Percentiles rank a stretch among this genome's conserved stretches.
Evolutionary conservation across 148 eudicot species (phyloP).

Genomic region (Dianthus caryophyllus): DNA sequence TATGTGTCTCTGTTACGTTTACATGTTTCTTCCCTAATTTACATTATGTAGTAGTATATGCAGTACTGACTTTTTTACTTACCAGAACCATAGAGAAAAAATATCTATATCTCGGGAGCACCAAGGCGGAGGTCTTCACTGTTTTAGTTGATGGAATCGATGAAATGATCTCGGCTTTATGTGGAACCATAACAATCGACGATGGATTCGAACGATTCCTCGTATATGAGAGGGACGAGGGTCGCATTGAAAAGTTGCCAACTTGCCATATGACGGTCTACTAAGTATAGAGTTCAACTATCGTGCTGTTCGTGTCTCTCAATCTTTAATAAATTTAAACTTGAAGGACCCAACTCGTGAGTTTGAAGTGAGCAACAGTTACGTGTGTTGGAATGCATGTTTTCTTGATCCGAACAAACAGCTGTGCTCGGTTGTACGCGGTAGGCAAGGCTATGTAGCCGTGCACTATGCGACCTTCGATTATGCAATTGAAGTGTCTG

Average conservation of each 20-base stretch:
- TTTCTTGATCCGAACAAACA: background rate
- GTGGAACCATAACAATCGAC: background rate
- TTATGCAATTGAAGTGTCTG: background rate
- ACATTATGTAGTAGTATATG: no score
- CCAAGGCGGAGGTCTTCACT: background rate
- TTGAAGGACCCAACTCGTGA: constrained; percentile 7
- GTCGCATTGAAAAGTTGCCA: constrained; percentile 1
- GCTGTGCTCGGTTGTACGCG: constrained; percentile 8
- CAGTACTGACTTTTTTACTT: no score
- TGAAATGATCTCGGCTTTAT: background rate
- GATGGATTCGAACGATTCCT: background rate
- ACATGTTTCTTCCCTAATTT: no score
- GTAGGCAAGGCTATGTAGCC: constrained; percentile 7
- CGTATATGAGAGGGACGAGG: constrained; percentile 3
- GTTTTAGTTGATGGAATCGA: constrained; percentile 4
- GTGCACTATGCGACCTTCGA: constrained; percentile 3
- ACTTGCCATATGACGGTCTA: background rate
- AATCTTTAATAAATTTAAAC: background rate
- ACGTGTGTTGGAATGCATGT: background rate
- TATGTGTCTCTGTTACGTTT: no score
- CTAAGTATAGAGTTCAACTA: background rate
- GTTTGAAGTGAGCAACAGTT: constrained; percentile 12
- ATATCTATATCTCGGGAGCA: background rate
- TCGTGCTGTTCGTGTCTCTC: background rate
- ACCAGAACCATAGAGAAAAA: background rate